Evolutionary conservation across 106 monocot species (phyloP).

Genomic region (Gastrodia elata): DNA sequence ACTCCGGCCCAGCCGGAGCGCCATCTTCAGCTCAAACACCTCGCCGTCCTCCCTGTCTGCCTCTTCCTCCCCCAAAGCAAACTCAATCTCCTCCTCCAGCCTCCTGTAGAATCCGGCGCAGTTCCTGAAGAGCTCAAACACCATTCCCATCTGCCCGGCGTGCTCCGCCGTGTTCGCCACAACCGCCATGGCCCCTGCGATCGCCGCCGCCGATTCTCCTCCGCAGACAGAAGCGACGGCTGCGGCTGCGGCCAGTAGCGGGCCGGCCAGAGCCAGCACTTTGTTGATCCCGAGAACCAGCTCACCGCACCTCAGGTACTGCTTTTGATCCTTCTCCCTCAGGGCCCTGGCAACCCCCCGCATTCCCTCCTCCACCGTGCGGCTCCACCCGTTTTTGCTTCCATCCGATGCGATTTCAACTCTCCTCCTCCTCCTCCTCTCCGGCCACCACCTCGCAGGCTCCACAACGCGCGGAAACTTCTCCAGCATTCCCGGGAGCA

Average conservation of each 20-base stretch:
- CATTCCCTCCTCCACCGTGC: conserved; percentile 45
- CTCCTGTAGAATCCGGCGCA: conserved; percentile 22
- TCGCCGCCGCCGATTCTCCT: conserved; percentile 19
- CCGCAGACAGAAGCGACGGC: conserved; percentile 2
- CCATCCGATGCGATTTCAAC: neutral
- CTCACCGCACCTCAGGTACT: conserved; percentile 38
- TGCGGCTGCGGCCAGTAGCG: conserved; percentile 38
- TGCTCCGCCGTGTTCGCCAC: conserved; percentile 23
- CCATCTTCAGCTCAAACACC: conserved; percentile 55
- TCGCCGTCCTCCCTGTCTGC: conserved; percentile 56
- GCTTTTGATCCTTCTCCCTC: conserved; percentile 37
- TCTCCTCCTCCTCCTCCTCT: no score
- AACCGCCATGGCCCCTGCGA: conserved; percentile 52
- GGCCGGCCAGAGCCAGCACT: conserved; percentile 45
- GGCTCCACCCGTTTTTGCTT: conserved; percentile 41
- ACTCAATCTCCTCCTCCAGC: conserved; percentile 44
- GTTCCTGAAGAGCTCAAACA: conserved; percentile 34
- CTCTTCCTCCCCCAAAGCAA: conserved; percentile 18
- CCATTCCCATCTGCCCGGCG: conserved; percentile 30
- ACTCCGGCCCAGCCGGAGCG: conserved; percentile 64
- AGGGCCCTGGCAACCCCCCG: conserved; percentile 33
- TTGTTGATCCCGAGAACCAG: conserved; percentile 43
- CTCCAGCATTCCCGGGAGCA: conserved; percentile 60
- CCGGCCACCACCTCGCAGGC: conserved; percentile 77
- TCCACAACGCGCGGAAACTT: conserved; percentile 64